phyloP scores from a whole-genome alignment of 441 rosid species.

The Pelargonium myrrhifolium region DNA sequence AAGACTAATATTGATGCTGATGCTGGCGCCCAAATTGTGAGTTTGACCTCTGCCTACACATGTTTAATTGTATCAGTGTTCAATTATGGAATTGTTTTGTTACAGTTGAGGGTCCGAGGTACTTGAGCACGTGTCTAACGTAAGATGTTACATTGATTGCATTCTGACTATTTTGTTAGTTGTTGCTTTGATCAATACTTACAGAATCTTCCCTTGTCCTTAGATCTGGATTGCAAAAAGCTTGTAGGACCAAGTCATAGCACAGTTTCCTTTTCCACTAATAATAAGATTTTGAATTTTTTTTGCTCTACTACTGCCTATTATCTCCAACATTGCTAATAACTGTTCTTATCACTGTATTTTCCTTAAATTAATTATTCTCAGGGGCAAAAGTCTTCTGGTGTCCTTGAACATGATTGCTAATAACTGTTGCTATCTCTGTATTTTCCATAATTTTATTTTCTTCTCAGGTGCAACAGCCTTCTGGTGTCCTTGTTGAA shows the following conservation, averaged over 20 bases:
- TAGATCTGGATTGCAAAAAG: not conserved
- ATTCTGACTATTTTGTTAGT: not conserved
- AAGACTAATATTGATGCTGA: conserved; percentile 24
- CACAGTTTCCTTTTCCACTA: not conserved
- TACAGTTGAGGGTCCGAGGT: not conserved
- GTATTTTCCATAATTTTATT: not conserved
- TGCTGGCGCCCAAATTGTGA: not conserved
- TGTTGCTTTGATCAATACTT: not conserved
- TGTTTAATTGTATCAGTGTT: not conserved
- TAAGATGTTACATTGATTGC: not conserved
- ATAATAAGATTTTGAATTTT: not conserved
- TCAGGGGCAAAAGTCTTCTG: conserved; percentile 47
- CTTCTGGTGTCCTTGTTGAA: conserved; percentile 45
- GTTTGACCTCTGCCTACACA: not conserved
- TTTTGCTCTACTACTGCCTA: too few relatives aligned
- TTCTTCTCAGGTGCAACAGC: conserved; percentile 39
- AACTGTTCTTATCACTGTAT: not conserved
- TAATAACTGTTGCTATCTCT: not conserved
- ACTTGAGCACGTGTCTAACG: not conserved
- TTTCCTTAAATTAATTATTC: not conserved
- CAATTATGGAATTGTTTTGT: not conserved
- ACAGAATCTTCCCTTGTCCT: not conserved
- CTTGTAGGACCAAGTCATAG: not conserved
- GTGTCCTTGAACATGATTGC: conserved; percentile 21
- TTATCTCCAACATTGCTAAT: not conserved